Percentiles rank a stretch among this genome's conserved stretches.
Conservation (phyloP, 2,329 filamentous ascomycete species). For the Onygena corvina region DNA sequence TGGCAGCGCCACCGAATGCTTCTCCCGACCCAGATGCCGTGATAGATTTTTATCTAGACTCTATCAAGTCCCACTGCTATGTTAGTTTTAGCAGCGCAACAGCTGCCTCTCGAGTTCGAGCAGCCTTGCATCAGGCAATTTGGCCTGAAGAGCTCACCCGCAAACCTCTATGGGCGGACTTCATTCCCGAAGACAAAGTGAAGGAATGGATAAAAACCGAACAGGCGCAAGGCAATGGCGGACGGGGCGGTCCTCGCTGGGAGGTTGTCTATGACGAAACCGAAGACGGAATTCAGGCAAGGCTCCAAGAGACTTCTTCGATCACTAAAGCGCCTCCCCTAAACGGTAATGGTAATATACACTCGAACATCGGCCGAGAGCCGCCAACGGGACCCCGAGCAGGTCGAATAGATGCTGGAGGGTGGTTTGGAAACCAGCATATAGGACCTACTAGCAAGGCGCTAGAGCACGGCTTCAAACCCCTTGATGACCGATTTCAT, state of each 20-base stretch:
- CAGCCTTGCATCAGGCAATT: conserved; percentile 60
- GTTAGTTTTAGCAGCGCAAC: conserved; percentile 56
- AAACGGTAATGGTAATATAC: conserved; percentile 10
- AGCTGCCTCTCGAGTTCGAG: conserved; percentile 64
- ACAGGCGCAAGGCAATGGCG: conserved; percentile 37
- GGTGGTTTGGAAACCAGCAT: neutral
- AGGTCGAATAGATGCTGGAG: conserved; percentile 9
- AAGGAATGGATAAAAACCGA: conserved; percentile 63
- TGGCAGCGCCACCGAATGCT: conserved; percentile 50
- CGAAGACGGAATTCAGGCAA: conserved; percentile 45
- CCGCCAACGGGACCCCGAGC: conserved; percentile 23
- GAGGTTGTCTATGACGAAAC: conserved; percentile 59
- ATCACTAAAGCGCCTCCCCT: conserved; percentile 3
- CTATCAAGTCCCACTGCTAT: conserved; percentile 78
- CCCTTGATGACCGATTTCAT: conserved; percentile 49
- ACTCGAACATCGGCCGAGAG: conserved; percentile 19
- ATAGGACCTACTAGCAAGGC: conserved; percentile 5
- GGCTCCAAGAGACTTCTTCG: conserved; percentile 40
- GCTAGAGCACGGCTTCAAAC: conserved; percentile 38
- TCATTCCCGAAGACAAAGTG: conserved; percentile 65
- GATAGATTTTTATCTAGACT: conserved; percentile 63
- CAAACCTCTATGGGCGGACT: conserved; percentile 79
- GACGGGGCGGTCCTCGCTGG: conserved; percentile 45
- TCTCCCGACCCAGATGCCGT: conserved; percentile 46
- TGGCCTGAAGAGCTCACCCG: conserved; percentile 83